Evolutionary conservation across 345 rosid species (phyloP).

Genomic region (Durio zibethinus): DNA sequence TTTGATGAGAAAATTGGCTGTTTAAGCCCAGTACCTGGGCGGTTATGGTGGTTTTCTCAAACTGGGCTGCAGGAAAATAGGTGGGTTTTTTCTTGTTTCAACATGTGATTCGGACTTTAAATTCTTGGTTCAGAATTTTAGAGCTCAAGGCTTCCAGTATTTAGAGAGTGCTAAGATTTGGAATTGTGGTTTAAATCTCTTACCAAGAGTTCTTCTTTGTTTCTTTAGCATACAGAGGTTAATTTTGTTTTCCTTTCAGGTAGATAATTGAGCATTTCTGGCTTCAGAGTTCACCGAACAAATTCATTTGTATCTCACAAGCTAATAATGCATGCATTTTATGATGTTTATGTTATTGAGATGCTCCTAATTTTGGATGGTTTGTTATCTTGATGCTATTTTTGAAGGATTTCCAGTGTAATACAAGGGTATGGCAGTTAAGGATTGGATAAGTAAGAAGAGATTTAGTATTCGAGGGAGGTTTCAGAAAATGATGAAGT

Average conservation of each 20-base stretch:
- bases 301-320: neutral
- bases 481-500: conserved; percentile 65
- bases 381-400: conserved; percentile 11
- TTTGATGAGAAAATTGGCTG: neutral
- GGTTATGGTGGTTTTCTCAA: conserved; percentile 7
- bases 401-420: conserved; percentile 31
- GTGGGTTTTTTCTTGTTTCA: neutral
- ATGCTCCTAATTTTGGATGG: conserved; percentile 17
- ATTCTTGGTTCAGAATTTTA: conserved; percentile 1
- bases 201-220: neutral
- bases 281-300: neutral
- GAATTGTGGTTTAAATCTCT: neutral
- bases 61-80: neutral
- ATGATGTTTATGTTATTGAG: conserved; percentile 12
- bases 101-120: neutral
- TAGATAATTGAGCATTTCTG: neutral
- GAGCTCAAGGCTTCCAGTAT: neutral
- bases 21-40: neutral
- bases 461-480: conserved; percentile 31
- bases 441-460: conserved; percentile 40
- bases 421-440: conserved; percentile 44
- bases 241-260: neutral
- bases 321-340: neutral
- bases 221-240: neutral
- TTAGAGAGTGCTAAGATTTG: neutral